phyloP scores from a whole-genome alignment of 306 rosid genomes.

The Cucumis hystrix region DNA sequence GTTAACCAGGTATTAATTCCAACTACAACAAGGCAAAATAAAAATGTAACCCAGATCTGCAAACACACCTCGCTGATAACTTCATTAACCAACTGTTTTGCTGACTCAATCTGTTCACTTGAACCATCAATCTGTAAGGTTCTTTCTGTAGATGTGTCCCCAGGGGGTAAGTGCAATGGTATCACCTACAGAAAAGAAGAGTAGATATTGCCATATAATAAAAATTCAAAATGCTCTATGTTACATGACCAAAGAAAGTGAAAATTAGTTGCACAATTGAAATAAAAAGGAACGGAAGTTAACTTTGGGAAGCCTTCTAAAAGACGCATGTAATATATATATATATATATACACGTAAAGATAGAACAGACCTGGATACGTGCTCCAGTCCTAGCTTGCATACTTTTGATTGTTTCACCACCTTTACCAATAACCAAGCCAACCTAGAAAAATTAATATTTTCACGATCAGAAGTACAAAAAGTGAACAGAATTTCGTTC shows the following conservation, averaged over 20 bases:
- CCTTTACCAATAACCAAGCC: conserved; percentile 96
- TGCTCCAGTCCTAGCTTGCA: conserved; percentile 86
- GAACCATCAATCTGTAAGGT: conserved; percentile 88
- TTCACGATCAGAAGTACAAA: background rate
- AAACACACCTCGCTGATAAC: conserved; percentile 79
- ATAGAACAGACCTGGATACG: conserved; percentile 64
- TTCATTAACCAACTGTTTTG: conserved; percentile 72
- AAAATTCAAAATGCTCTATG: background rate
- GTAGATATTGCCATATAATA: too few species aligned
- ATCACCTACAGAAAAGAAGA: conserved; percentile 56
- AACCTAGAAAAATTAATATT: conserved; percentile 36
- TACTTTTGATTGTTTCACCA: conserved; percentile 85
- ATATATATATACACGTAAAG: background rate
- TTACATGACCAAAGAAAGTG: background rate
- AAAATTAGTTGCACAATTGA: background rate
- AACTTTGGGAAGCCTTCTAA: background rate
- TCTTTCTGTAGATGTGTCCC: conserved; percentile 74
- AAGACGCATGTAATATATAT: background rate
- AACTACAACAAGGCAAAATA: background rate
- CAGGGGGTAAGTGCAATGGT: conserved; percentile 97
- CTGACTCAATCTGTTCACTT: conserved; percentile 75
- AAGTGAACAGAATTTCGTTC: background rate
- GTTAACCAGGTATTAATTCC: background rate
- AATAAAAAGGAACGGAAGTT: background rate
- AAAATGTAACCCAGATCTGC: background rate